Evolutionary conservation across 202 grass and related monocot species (phyloP), one percentile per base, ranked within the genome.

Genomic region (Dendrocalamus latiflorus): DNA sequence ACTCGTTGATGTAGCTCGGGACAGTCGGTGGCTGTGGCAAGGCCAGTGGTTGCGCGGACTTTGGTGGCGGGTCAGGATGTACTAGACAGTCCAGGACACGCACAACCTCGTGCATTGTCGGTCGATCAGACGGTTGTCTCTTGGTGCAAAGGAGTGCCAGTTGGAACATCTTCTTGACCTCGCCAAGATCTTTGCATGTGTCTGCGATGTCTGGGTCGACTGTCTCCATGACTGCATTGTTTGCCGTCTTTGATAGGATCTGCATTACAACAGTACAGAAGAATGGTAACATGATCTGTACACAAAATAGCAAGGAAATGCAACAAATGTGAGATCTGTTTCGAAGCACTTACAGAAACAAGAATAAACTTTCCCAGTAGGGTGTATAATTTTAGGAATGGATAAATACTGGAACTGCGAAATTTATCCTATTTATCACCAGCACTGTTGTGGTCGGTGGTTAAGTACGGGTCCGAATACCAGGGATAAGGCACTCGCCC

Each of bases 61-160:
- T 91, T 0, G 75, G 51, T 1, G 91, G 83, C 16, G n/a, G 85
- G 20, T 75, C 76, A 0, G 93, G 87, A 25, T 86, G 86, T 53
- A 86, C 86, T 0, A 96, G 87, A 72, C 91, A 99, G 54, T 88
- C 93, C 66, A 99, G 83, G 47, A 99, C 96, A 0, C 91, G 93
- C 33, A 87, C 91, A 9, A 96, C 93, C 86, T 96, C 93, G 30
- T 99, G 96, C 96, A 99, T 99, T 12, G 96, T 94, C 68, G 96
- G 96, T 0, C 96, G 93, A 36, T 96, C 96, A 0, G 89, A 84
- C 2, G 93, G 96, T 21, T 99, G 96, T 42, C 91, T 65, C 82
- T 99, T 96, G 6, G 93, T 92, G 89, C 96, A 99, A 1, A 99
- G 91, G 15, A 99, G 82, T 0, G 96, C 96, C 2, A 99, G 84